Evolutionary conservation across 2,329 filamentous ascomycete species (phyloP).

Genomic region (Thelonectria discophora): DNA sequence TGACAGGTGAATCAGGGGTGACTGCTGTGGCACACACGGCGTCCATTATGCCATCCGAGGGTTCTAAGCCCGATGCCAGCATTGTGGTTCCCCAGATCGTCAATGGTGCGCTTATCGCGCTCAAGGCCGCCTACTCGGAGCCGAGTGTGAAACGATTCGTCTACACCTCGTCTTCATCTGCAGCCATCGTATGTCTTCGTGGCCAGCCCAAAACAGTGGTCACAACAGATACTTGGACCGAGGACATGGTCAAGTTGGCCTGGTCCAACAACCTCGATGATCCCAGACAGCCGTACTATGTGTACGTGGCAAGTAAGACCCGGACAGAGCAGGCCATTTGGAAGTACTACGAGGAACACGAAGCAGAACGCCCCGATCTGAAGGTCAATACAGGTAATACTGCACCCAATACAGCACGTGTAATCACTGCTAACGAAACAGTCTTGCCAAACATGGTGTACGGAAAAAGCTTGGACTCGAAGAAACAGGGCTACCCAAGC

Average conservation of each 20-base stretch:
- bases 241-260: slow-evolving; percentile 45
- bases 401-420: neutral
- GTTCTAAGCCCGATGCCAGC: slow-evolving; percentile 45
- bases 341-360: slow-evolving; percentile 43
- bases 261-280: slow-evolving; percentile 47
- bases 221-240: slow-evolving; percentile 47
- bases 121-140: slow-evolving; percentile 47
- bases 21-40: slow-evolving; percentile 51
- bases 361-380: slow-evolving; percentile 34
- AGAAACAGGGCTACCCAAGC: slow-evolving; percentile 31
- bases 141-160: slow-evolving; percentile 51
- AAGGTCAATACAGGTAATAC: slow-evolving; percentile 33
- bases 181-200: neutral
- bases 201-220: slow-evolving; percentile 5
- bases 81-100: slow-evolving; percentile 49
- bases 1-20: slow-evolving; percentile 20
- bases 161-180: slow-evolving; percentile 14
- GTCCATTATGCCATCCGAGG: slow-evolving; percentile 41
- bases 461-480: slow-evolving; percentile 30
- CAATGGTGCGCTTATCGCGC: slow-evolving; percentile 37
- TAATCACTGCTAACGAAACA: neutral
- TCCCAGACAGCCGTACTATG: slow-evolving; percentile 32
- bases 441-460: slow-evolving; percentile 41
- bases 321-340: slow-evolving; percentile 47
- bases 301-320: slow-evolving; percentile 50